Base-by-base conservation (phyloP, 495 filamentous ascomycete genomes). In the Haplographium delicatum region DNA sequence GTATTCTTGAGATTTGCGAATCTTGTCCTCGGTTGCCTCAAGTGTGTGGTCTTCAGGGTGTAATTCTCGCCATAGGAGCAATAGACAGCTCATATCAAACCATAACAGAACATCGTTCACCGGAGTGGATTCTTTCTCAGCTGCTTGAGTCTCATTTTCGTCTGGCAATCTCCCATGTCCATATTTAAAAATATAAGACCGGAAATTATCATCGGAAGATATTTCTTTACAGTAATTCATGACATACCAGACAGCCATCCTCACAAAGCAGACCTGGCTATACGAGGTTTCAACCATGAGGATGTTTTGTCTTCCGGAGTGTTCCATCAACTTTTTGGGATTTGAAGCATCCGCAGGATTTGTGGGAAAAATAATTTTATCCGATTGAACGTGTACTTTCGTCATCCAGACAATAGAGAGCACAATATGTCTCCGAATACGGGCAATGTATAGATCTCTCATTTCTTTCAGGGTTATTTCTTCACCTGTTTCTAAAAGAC, bases 31-130 rank as follows among this genome's bases (percentile, higher is more conserved):
- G n/a, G 39, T 22, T 23, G 20, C 39, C 9, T 43, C 15, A 10
- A 13, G 20, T 13, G 15, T 22, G n/a, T 6, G 7, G 9, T 43
- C 20, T n/a, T 1, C 6, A 3, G 16, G 16, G 5, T 20, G 16
- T 4, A 22, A 22, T n/a, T 43, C 20, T 2, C n/a, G 20, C 6
- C 18, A 31, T 13, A 54, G 42, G 18, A 44, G 27, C 27, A 42
- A 16, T 8, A 54, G 45, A 34, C 51, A 54, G 20, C 51, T 20
- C 7, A 43, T 19, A 30, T 54, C 25, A 43, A 43, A 42, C 51
- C 51, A 54, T 15, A 43, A 26, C 16, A 54, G 15, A 13, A 54
- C 27, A 39, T 49, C 35, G 34, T 48, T 54, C 44, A 48, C 43
- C 16, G 42, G 50, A 9, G 50, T 53, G 3, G 50, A 28, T 11